A percentile compares a stretch with the other conserved stretches of the same genome.
Evolutionary conservation across 164 flowering plant genomes (phyloP).

Genomic region (Litsea cubeba): DNA sequence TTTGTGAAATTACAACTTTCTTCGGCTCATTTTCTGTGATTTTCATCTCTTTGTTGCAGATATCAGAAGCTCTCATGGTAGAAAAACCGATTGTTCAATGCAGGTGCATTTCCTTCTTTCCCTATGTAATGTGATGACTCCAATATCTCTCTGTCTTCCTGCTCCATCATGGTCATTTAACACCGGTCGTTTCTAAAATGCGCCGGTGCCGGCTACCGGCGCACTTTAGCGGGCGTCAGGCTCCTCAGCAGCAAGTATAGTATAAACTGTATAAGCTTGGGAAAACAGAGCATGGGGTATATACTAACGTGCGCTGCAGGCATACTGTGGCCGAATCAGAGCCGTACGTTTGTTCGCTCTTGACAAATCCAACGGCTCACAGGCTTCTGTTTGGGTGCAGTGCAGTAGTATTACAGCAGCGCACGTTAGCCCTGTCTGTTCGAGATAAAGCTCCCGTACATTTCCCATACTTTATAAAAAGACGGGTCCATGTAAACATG

Average conservation of each 20-base stretch:
- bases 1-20: not conserved
- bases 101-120: slow-evolving; percentile 12
- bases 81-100: not conserved
- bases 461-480: not conserved
- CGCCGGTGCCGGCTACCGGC: not conserved
- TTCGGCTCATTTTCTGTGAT: not conserved
- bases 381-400: not conserved
- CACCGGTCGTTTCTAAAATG: not conserved
- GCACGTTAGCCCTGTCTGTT: not conserved
- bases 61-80: slow-evolving; percentile 4
- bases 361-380: not conserved
- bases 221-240: not conserved
- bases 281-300: not conserved
- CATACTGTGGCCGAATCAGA: not conserved
- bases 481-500: not conserved
- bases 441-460: not conserved
- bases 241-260: not conserved
- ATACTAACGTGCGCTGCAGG: not conserved
- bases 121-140: too few relatives aligned
- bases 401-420: not conserved
- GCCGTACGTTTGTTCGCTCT: not conserved
- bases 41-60: slow-evolving; percentile 7
- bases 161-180: too few relatives aligned
- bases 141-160: not conserved
- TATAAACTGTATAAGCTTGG: too few relatives aligned